Conservation (phyloP, 306 rosid genomes). For the Crotalaria pallida region DNA sequence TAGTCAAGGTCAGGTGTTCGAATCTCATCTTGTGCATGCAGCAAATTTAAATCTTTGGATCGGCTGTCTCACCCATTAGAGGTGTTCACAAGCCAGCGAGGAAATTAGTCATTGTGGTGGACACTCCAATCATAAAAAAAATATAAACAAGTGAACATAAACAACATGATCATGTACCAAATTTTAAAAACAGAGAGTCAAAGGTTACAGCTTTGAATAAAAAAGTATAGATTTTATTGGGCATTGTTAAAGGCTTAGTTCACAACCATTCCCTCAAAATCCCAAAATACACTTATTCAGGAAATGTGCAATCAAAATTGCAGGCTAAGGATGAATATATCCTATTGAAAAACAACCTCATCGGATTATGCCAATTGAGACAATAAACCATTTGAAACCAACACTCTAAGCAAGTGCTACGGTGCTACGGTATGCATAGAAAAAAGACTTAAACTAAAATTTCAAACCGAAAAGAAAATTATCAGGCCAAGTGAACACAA, state of each 20-base stretch:
- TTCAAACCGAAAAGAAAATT: background rate
- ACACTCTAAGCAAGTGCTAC: background rate
- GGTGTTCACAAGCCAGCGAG: too few species aligned
- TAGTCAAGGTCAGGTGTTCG: too few species aligned
- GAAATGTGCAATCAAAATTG: background rate
- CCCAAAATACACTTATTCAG: background rate
- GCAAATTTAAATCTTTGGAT: too few species aligned
- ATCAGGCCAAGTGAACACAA: constrained; percentile 20
- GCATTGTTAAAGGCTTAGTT: background rate
- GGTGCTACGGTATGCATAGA: background rate
- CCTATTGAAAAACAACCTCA: background rate
- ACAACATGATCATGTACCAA: too few species aligned
- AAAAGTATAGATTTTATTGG: too few species aligned
- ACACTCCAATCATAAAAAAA: too few species aligned
- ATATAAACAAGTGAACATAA: too few species aligned
- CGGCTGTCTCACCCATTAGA: too few species aligned
- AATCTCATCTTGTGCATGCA: too few species aligned
- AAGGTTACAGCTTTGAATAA: too few species aligned
- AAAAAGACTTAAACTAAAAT: background rate
- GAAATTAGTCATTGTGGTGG: too few species aligned
- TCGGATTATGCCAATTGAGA: background rate
- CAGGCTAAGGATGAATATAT: background rate
- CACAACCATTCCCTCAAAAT: background rate
- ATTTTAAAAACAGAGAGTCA: too few species aligned
- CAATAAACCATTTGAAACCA: background rate